phyloP scores from a whole-genome alignment of 2,329 filamentous ascomycete genomes.

The Pseudonectria foliicola region DNA sequence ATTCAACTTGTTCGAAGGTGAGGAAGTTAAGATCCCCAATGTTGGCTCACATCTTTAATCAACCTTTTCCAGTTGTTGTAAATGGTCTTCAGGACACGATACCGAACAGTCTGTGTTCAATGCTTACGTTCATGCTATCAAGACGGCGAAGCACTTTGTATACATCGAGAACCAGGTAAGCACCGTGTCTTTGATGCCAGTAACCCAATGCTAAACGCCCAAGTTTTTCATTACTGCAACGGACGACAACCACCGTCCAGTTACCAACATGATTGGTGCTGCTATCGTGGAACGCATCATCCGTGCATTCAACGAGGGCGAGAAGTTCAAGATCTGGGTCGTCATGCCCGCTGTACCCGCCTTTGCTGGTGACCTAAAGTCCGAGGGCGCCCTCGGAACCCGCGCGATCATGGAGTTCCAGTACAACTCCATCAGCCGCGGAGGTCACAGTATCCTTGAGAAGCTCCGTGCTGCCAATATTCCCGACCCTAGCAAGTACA shows the following conservation, averaged over 20 bases:
- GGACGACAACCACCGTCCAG: conserved; percentile 58
- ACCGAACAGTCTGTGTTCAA: conserved; percentile 75
- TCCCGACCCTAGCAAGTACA: conserved; percentile 61
- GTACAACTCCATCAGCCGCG: conserved; percentile 71
- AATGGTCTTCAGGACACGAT: conserved; percentile 45
- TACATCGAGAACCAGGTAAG: conserved; percentile 69
- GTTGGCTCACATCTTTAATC: neutral
- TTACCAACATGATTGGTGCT: conserved; percentile 70
- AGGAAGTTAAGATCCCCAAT: conserved; percentile 3
- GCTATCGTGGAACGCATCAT: conserved; percentile 73
- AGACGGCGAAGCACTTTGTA: conserved; percentile 61
- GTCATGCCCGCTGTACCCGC: conserved; percentile 74
- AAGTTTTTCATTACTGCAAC: conserved; percentile 86
- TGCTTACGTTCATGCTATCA: conserved; percentile 69
- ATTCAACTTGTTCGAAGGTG: conserved; percentile 50
- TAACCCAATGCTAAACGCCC: conserved; percentile 1
- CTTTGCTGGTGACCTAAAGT: conserved; percentile 73
- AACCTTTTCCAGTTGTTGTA: conserved; percentile 31
- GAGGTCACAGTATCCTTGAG: conserved; percentile 72
- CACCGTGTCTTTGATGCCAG: accelerated
- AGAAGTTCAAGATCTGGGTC: conserved; percentile 68
- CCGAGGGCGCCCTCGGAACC: conserved; percentile 66
- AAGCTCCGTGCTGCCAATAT: conserved; percentile 61
- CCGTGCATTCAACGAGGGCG: conserved; percentile 56
- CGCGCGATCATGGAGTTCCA: conserved; percentile 86